Conservation (phyloP, 2,329 filamentous ascomycete species). For the Aureobasidium melanogenum region DNA sequence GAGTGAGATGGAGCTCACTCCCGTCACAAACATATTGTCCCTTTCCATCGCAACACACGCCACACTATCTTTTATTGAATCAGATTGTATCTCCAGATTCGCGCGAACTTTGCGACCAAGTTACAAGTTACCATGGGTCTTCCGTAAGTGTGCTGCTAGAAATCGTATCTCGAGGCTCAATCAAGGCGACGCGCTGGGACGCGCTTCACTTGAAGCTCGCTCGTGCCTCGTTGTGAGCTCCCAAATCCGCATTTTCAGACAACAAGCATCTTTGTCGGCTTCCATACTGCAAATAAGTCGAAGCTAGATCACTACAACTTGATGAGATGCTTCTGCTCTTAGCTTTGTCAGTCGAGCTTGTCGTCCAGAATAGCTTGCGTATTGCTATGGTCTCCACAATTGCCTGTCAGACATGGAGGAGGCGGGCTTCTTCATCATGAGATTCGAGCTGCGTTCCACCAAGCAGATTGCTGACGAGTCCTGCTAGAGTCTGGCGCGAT, state of each 20-base stretch:
- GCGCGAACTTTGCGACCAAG: neutral
- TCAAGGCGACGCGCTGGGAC: neutral
- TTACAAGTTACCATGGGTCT: slow-evolving; percentile 11
- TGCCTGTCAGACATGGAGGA: neutral
- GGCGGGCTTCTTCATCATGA: neutral
- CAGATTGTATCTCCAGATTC: neutral
- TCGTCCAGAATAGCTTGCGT: neutral
- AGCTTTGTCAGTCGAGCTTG: neutral
- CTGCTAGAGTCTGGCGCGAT: slow-evolving; percentile 45
- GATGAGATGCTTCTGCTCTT: neutral
- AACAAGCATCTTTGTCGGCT: neutral
- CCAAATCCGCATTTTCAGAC: neutral
- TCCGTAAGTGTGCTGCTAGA: slow-evolving; percentile 12
- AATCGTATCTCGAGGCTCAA: neutral
- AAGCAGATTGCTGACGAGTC: neutral
- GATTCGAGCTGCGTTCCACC: neutral
- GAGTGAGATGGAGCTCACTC: slow-evolving; percentile 2
- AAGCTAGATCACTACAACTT: neutral
- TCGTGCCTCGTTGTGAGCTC: neutral
- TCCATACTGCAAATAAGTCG: neutral
- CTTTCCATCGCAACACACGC: neutral
- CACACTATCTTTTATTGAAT: neutral
- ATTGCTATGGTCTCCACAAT: neutral
- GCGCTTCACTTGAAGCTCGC: neutral
- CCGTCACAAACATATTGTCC: neutral